Percentiles rank a stretch among this genome's conserved stretches.
phyloP scores from a whole-genome alignment of 495 filamentous ascomycete species.

The Massariosphaeria phaeospora region DNA sequence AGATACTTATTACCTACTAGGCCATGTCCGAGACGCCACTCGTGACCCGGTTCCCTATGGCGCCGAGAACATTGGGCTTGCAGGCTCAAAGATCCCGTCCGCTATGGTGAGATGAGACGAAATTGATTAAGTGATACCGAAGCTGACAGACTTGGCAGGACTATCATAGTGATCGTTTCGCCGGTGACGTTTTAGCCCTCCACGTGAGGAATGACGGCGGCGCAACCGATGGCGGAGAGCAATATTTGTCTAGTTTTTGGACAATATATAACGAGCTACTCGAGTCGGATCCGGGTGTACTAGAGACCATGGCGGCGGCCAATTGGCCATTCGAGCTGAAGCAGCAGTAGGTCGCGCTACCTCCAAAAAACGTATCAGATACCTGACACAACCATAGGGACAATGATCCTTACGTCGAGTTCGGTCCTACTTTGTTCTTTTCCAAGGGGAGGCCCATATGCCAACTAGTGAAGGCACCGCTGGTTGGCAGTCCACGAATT shows the following conservation, averaged over 20 bases:
- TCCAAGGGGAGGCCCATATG: slow-evolving; percentile 25
- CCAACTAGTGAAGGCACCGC: slow-evolving; percentile 32
- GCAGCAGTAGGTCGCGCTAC: slow-evolving; percentile 14
- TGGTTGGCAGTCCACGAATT: slow-evolving; percentile 23
- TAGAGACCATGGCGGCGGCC: slow-evolving; percentile 25
- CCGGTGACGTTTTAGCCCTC: slow-evolving; percentile 31
- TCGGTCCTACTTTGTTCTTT: slow-evolving; percentile 28
- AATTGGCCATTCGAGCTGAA: slow-evolving; percentile 33
- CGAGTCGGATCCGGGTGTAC: slow-evolving; percentile 18
- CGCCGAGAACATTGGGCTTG: slow-evolving; percentile 27
- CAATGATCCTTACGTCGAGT: slow-evolving; percentile 16
- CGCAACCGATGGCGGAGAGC: slow-evolving; percentile 28
- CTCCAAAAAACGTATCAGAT: not conserved
- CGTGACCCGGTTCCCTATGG: slow-evolving; percentile 21
- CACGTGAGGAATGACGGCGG: slow-evolving; percentile 29
- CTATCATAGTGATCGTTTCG: slow-evolving; percentile 33
- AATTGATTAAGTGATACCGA: not conserved
- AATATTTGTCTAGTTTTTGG: slow-evolving; percentile 28
- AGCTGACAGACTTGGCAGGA: slow-evolving; percentile 11
- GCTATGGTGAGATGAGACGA: slow-evolving; percentile 33
- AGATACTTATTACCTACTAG: no score
- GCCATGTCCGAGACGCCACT: slow-evolving; percentile 33
- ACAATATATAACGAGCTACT: slow-evolving; percentile 33
- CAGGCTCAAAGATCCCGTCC: slow-evolving; percentile 30
- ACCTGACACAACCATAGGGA: not conserved